phyloP scores from a whole-genome alignment of 2,329 filamentous ascomycete species.

The Orbilia quercus region DNA sequence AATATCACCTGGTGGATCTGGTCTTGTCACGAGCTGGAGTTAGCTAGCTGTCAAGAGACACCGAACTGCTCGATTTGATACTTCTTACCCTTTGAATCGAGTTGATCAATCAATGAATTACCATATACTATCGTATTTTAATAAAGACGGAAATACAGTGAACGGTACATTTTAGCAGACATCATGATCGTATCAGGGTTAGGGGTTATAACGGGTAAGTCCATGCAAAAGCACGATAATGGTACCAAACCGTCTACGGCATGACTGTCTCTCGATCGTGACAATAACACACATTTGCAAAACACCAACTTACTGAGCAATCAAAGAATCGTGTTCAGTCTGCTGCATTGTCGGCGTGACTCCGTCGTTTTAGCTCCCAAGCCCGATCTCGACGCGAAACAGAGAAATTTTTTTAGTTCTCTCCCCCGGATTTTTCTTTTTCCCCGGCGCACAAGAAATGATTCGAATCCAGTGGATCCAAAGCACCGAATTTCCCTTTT shows the following conservation, averaged over 20 bases:
- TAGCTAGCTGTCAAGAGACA: neutral
- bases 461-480: slow-evolving; percentile 21
- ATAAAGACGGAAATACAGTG: too few relatives aligned
- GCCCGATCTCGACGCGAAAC: slow-evolving; percentile 47
- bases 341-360: slow-evolving; percentile 26
- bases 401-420: slow-evolving; percentile 7
- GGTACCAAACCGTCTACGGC: too few relatives aligned
- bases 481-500: slow-evolving; percentile 46
- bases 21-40: neutral
- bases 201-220: too few relatives aligned
- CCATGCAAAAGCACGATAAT: too few relatives aligned
- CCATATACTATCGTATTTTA: too few relatives aligned
- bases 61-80: neutral
- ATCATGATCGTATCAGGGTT: too few relatives aligned
- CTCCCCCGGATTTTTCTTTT: slow-evolving; percentile 14
- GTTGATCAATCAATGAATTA: too few relatives aligned
- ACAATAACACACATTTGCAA: slow-evolving; percentile 14
- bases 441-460: slow-evolving; percentile 10
- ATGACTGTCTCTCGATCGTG: neutral
- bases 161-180: too few relatives aligned
- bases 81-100: too few relatives aligned
- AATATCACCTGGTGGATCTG: slow-evolving; percentile 12
- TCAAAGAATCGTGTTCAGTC: neutral
- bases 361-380: slow-evolving; percentile 36
- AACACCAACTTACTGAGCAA: slow-evolving; percentile 7